Evolutionary conservation across 2,329 filamentous ascomycete species (phyloP), one percentile per base, ranked within the genome.

Genomic region (Penicillium sp.): DNA sequence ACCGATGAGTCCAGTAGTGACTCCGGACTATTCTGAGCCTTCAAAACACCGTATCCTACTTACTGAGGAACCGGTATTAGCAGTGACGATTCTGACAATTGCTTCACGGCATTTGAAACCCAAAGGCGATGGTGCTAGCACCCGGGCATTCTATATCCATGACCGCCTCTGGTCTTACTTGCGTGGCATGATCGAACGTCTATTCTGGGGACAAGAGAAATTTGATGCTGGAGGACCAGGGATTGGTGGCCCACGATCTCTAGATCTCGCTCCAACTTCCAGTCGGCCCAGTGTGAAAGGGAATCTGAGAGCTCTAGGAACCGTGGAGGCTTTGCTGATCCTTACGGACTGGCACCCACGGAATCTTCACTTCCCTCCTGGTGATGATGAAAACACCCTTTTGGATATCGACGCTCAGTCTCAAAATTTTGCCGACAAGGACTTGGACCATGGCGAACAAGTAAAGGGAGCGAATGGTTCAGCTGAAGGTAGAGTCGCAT

Each of bases 261-360:
- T 89, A 85, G 79, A 78, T 83, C 87, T 76, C 70, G 92, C 77
- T 74, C 78, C 82, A 14, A 74, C 81, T 2, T 78, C 79, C 16
- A 78, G 82, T 14, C 84, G 82, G 62, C 65, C 73, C 24, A 72
- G 70, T 43, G 71, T 86, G 55, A 90, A 89, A 69, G 90, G 90
- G 21, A 95, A 93, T 64, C 79, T 98, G 52, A 85, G 95, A 52
- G 96, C 93, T 0, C 79, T 99, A 3, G 95, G 95, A 16, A 97
- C 93, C 0, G 91, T 99, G 26, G 95, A 99, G 76, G 96, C 92
- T 33, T 78, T 99, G 31, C 87, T 99, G 81, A 88, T 99, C 26
- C 80, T 99, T 45, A 98, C 93, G 1, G 95, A 99, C 70, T 99
- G 95, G 93, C 93, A 98, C 73, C 95, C 95, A 4, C 87, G 93